Conservation (phyloP, 2,329 filamentous ascomycete genomes). For the Cercospora sp. region DNA sequence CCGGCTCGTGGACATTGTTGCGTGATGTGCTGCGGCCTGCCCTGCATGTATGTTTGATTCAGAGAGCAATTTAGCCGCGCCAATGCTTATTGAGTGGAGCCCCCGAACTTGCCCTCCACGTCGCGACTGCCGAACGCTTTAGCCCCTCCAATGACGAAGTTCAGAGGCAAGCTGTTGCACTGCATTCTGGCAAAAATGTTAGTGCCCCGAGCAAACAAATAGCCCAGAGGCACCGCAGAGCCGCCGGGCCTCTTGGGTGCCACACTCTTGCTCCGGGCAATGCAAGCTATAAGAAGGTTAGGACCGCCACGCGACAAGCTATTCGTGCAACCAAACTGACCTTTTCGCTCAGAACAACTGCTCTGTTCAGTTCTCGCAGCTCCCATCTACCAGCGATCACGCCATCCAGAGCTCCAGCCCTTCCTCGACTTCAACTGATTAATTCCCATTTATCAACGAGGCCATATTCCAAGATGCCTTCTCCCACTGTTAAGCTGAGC, state of each 20-base stretch:
- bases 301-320: background rate
- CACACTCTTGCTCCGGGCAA: background rate
- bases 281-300: conserved; percentile 25
- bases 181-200: conserved; percentile 22
- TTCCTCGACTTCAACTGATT: conserved; percentile 13
- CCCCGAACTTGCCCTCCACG: background rate
- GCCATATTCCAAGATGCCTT: conserved; percentile 35
- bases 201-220: conserved; percentile 9
- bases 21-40: background rate
- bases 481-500: conserved; percentile 41
- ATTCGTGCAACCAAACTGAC: conserved; percentile 2
- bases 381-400: conserved; percentile 6
- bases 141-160: conserved; percentile 18
- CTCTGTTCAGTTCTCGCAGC: conserved; percentile 18
- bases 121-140: conserved; percentile 6
- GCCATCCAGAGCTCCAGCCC: background rate
- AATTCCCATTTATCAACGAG: conserved; percentile 13
- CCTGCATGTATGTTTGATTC: background rate
- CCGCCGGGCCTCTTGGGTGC: conserved; percentile 2
- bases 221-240: conserved; percentile 14
- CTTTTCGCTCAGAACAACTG: conserved; percentile 18
- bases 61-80: conserved; percentile 2
- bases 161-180: background rate
- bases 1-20: background rate
- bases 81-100: background rate